Base-by-base conservation (phyloP, 352 stramenopile species). In the Phytophthora kernoviae region DNA sequence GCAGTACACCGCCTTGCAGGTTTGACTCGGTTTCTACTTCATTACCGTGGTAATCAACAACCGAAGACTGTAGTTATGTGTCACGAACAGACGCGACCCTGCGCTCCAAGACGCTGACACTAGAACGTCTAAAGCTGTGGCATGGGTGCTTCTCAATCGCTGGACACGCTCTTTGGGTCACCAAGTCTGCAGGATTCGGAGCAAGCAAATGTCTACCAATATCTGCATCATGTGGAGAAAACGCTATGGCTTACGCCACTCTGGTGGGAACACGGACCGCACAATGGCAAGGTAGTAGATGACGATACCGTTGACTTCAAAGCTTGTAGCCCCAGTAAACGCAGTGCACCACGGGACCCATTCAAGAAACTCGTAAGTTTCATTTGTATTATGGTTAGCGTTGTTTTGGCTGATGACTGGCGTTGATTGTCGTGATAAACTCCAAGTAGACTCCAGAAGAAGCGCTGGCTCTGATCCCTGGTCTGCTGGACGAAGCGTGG, bases 401-500 rank as follows among this genome's bases (percentile, higher is more conserved):
- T 10, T 30, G 2, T 44, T 42, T 2, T 46, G 20, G 15, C n/a
- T 18, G 9, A 14, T 27, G 41, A 46, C 14, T 40, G 27, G 8
- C 52, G n/a, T 47, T 47, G 20, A 40, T 43, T 22, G 2, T n/a
- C 14, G 11, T 50, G 20, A 22, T n/a, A 7, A 14, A 51, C 3
- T 30, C n/a, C 3, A 30, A 30, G 9, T 36, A 90, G 81, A 74
- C 67, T 0, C 33, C 70, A 7, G 58, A 65, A 20, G 71, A 90
- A 54, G 84, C 84, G 33, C 54, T 89, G 11, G n/a, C 49, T 10
- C 47, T 73, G 5, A 52, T 93, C 10, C 81, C 84, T 21, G 51
- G 58, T 14, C 65, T 93, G 49, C 72, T 93, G 68, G 72, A 87
- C 43, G 74, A 91, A 24, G 62, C 55, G 20, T 93, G 80, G 81